Evolutionary conservation across 768 basidiomycete species (phyloP), one percentile per base, ranked within the genome.

Genomic region (Boletellus sp.): DNA sequence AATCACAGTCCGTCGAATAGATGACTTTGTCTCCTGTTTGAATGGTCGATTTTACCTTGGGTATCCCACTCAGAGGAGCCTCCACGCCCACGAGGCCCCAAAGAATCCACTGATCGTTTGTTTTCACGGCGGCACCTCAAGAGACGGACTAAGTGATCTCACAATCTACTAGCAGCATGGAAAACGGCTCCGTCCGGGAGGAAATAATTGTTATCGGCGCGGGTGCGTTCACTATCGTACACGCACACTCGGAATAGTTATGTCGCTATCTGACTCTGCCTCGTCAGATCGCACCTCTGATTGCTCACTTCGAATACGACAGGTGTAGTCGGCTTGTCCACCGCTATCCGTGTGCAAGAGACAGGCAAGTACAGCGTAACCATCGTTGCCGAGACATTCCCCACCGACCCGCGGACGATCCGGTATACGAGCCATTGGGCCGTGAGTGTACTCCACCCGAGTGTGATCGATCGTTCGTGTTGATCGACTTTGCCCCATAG

Each of bases 361-460:
- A 73, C 71, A 15, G 79, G 79, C 9, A 73, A 70, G 5, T 85
- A 86, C 59, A 67, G 70, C 3, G 88, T 91, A 16, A 81, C 80
- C 2, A 74, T 93, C 45, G 67, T 91, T 11, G 84, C 90, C 0
- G 86, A 89, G 45, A 71, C 75, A 2, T 72, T 90, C 35, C 89
- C 90, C 0, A 82, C 74, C 34, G 90, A 92, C 64, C 76, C 80
- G 1, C 84, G 84, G 68, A 76, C 74, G n/a, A 83, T 85, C 61
- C 75, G 76, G 46, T 92, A 88, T 57, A 88, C 90, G 2, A 88
- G 86, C 63, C 79, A 79, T 31, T 91, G 90, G 90, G 90, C 90
- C 33, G 90, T 88, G 54, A 55, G 84, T 72, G 19, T 13, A 22
- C 12, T 22, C 17, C 19, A 16, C 35, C 16, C 26, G 6, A 24